A percentile compares a stretch with the other conserved stretches of the same genome.
These are phyloP conservation scores for Physcomitrium patens DNA, from an alignment of 225 moss, liverwort and hornwort genomes.

Conservation along the genomic window DNA sequence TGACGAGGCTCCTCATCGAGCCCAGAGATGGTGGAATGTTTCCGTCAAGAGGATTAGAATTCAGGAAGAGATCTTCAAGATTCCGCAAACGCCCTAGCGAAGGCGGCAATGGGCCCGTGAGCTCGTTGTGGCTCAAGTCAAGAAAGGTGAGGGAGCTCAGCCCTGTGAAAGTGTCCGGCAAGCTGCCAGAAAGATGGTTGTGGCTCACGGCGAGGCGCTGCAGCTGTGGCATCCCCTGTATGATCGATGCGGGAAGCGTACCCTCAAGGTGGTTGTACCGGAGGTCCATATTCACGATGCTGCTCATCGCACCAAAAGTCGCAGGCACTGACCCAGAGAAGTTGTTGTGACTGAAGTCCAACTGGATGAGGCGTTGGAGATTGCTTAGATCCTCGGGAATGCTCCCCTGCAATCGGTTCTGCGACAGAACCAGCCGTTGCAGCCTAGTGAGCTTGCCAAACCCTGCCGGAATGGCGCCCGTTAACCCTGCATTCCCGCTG, in stretches of 20 bases:
- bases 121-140: conserved; percentile 40
- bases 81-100: conserved; percentile 22
- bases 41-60: conserved; percentile 39
- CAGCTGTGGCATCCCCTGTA: conserved; percentile 24
- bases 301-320: background rate
- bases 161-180: background rate
- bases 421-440: conserved; percentile 35
- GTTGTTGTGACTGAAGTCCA: conserved; percentile 50
- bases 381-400: conserved; percentile 23
- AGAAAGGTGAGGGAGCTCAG: conserved; percentile 9
- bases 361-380: conserved; percentile 22
- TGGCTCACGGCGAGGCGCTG: conserved; percentile 45
- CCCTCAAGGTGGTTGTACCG: conserved; percentile 40
- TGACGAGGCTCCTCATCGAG: conserved; percentile 26
- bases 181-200: conserved; percentile 27
- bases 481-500: conserved; percentile 40
- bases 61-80: conserved; percentile 46
- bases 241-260: conserved; percentile 14
- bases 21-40: conserved; percentile 35
- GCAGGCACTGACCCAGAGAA: conserved; percentile 36
- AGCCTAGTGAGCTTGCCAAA: conserved; percentile 34
- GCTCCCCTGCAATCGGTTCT: conserved; percentile 34
- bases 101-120: conserved; percentile 36
- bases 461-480: conserved; percentile 14
- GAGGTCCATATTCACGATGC: conserved; percentile 40